Conservation (phyloP, 169 alveolate genomes). For the Cryptosporidium sp. region DNA sequence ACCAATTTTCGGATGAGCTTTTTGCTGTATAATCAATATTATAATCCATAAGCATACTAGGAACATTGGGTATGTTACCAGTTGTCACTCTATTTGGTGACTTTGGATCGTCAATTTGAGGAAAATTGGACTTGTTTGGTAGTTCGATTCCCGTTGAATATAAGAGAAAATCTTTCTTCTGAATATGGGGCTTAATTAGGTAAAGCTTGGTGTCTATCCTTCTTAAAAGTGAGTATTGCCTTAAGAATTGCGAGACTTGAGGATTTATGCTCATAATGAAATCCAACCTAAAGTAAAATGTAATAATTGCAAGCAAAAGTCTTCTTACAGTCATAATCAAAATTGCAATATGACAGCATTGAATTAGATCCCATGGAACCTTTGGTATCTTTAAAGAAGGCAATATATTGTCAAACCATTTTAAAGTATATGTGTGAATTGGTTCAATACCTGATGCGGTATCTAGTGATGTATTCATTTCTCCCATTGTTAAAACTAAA, state of each 20-base stretch:
- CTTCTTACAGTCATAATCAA: slow-evolving; percentile 73
- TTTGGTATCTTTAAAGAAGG: slow-evolving; percentile 51
- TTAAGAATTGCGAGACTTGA: slow-evolving; percentile 36
- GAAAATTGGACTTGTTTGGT: not conserved
- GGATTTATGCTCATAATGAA: slow-evolving; percentile 74
- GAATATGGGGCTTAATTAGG: slow-evolving; percentile 63
- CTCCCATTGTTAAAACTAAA: slow-evolving; percentile 48
- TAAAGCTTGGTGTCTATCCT: slow-evolving; percentile 63
- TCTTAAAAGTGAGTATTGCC: slow-evolving; percentile 51
- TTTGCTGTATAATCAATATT: slow-evolving; percentile 68
- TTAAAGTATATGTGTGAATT: slow-evolving; percentile 20
- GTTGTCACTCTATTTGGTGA: slow-evolving; percentile 48
- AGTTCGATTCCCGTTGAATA: slow-evolving; percentile 35
- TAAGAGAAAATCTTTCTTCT: slow-evolving; percentile 32
- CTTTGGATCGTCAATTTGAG: not conserved
- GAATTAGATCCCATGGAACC: slow-evolving; percentile 72
- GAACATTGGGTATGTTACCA: slow-evolving; percentile 47
- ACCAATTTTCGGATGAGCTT: slow-evolving; percentile 73
- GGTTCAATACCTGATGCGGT: not conserved
- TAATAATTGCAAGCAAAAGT: slow-evolving; percentile 29
- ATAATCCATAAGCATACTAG: slow-evolving; percentile 54
- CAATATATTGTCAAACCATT: slow-evolving; percentile 31
- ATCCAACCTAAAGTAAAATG: slow-evolving; percentile 69
- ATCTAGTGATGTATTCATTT: not conserved
- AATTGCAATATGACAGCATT: slow-evolving; percentile 40